Evolutionary conservation across 2,329 filamentous ascomycete species (phyloP).

Genomic region (Cladosporium phlei): DNA sequence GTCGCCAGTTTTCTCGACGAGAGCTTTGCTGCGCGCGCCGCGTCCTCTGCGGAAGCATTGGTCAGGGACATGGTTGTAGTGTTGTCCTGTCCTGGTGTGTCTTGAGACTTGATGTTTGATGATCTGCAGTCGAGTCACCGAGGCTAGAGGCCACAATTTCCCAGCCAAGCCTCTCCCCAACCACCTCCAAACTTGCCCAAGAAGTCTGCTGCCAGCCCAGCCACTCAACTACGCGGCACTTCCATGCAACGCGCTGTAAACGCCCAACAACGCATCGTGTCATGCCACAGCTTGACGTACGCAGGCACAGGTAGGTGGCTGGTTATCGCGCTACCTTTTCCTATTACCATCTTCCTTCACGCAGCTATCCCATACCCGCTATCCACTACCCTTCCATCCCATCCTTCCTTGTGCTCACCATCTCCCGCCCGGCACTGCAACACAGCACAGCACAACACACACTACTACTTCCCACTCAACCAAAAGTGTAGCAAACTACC

Average conservation of each 20-base stretch:
- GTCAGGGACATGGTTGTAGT: constrained; percentile 71
- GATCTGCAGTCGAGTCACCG: constrained; percentile 2
- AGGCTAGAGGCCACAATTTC: neutral
- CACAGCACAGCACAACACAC: too few relatives aligned
- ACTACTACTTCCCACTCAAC: too few relatives aligned
- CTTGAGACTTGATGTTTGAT: neutral
- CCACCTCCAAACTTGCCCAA: neutral
- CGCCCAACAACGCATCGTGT: constrained; percentile 6
- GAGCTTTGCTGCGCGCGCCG: constrained; percentile 70
- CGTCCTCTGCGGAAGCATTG: constrained; percentile 71
- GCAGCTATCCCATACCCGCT: constrained; percentile 7
- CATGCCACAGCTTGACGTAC: constrained; percentile 10
- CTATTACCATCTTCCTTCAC: constrained; percentile 6
- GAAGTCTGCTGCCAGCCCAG: neutral
- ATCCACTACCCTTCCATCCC: too few relatives aligned
- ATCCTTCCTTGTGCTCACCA: constrained; percentile 10
- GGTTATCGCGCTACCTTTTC: neutral
- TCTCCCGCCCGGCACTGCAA: constrained; percentile 4
- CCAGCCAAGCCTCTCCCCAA: neutral
- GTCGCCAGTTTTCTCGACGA: constrained; percentile 81
- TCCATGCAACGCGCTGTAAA: neutral
- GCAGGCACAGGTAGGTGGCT: constrained; percentile 12
- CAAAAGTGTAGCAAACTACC: constrained; percentile 11
- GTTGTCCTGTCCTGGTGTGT: neutral
- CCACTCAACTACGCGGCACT: constrained; percentile 4